Evolutionary conservation across 805 yeast genomes (phyloP).

Genomic region (Phaffomyces antillensis): DNA sequence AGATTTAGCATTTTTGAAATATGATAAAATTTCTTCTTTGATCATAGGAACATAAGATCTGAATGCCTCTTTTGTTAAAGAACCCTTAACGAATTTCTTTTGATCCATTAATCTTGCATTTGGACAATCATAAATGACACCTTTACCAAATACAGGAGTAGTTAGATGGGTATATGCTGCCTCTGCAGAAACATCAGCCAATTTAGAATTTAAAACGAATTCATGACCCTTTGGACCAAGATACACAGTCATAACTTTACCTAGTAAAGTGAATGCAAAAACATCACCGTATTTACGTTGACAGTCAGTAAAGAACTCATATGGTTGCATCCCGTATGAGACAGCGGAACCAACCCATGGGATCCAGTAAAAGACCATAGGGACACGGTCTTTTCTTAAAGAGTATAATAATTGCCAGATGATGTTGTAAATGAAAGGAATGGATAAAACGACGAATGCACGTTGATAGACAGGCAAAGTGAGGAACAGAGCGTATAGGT

Average conservation of each 20-base stretch:
- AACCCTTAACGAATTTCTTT: conserved; percentile 90
- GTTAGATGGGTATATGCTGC: conserved; percentile 94
- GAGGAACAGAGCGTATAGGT: conserved; percentile 21
- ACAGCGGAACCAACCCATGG: conserved; percentile 96
- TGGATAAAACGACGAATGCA: conserved; percentile 25
- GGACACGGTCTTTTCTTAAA: conserved; percentile 76
- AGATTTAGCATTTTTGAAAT: conserved; percentile 46
- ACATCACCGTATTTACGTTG: conserved; percentile 86
- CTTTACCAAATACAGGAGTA: conserved; percentile 98
- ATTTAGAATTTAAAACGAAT: conserved; percentile 85
- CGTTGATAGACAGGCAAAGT: conserved; percentile 31
- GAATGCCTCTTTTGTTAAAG: conserved; percentile 82
- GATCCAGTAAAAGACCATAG: conserved; percentile 84
- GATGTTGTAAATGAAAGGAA: conserved; percentile 59
- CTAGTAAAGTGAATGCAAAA: conserved; percentile 82
- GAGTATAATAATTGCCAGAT: conserved; percentile 64
- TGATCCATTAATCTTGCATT: conserved; percentile 94
- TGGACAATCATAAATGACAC: conserved; percentile 96
- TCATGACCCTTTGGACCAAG: conserved; percentile 98
- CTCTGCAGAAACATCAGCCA: conserved; percentile 89
- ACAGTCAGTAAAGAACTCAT: conserved; percentile 75
- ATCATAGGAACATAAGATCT: conserved; percentile 82
- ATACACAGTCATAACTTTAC: conserved; percentile 90
- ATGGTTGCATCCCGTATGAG: conserved; percentile 87
- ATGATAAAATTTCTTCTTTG: conserved; percentile 65